These are phyloP conservation scores for Cymbidium sinense DNA, from an alignment of 106 monocot genomes.

Conservation along the genomic window DNA sequence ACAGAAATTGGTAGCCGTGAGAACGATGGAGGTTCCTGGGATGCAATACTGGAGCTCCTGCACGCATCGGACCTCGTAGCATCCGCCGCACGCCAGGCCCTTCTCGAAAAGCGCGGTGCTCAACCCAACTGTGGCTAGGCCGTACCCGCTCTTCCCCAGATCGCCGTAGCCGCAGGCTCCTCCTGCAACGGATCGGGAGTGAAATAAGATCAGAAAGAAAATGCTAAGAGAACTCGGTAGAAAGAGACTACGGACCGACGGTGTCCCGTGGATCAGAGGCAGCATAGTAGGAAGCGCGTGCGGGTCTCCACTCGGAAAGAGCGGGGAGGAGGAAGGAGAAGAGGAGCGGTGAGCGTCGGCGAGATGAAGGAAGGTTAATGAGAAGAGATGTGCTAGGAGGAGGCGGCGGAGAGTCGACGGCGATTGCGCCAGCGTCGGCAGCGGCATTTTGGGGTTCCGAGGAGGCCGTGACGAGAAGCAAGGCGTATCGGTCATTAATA, in stretches of 20 bases:
- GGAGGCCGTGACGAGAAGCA: neutral
- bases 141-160: slow-evolving; percentile 72
- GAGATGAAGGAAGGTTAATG: neutral
- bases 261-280: slow-evolving; percentile 64
- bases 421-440: neutral
- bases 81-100: slow-evolving; percentile 83
- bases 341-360: slow-evolving; percentile 26
- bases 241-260: slow-evolving; percentile 27
- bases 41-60: slow-evolving; percentile 83
- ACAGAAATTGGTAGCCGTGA: slow-evolving; percentile 93
- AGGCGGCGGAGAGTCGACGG: slow-evolving; percentile 1
- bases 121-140: slow-evolving; percentile 72
- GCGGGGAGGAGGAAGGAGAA: slow-evolving; percentile 33
- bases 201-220: neutral
- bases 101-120: slow-evolving; percentile 70
- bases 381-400: neutral
- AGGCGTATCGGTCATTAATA: neutral
- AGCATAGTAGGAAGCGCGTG: slow-evolving; percentile 77
- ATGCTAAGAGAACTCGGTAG: neutral
- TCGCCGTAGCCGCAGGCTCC: slow-evolving; percentile 97
- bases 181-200: slow-evolving; percentile 22
- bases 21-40: slow-evolving; percentile 77
- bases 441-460: neutral
- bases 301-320: slow-evolving; percentile 76
- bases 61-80: slow-evolving; percentile 86